These are phyloP conservation scores for Helminthosporium solani DNA, from an alignment of 2,329 filamentous ascomycete species.

Conservation along the genomic window DNA sequence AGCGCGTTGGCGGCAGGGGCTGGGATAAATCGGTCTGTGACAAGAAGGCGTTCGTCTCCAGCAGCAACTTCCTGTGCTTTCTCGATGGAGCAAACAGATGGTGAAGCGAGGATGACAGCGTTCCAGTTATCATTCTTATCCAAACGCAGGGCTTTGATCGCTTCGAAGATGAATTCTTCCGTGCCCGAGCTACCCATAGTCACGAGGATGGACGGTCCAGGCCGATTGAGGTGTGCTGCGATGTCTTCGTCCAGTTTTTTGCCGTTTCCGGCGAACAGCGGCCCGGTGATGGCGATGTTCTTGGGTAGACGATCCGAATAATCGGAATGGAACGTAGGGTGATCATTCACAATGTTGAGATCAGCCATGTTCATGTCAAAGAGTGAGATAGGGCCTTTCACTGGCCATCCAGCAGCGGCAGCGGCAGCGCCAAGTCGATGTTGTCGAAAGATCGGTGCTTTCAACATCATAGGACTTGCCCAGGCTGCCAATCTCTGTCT, in stretches of 20 bases:
- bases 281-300: slow-evolving; percentile 35
- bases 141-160: slow-evolving; percentile 30
- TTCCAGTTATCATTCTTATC: slow-evolving; percentile 31
- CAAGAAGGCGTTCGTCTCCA: slow-evolving; percentile 27
- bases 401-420: slow-evolving; percentile 29
- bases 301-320: slow-evolving; percentile 30
- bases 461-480: slow-evolving; percentile 29
- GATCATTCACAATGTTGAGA: slow-evolving; percentile 37
- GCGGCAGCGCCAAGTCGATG: slow-evolving; percentile 33
- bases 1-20: slow-evolving; percentile 30
- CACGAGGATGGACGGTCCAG: slow-evolving; percentile 28
- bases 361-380: slow-evolving; percentile 41
- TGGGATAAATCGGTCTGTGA: slow-evolving; percentile 35
- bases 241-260: slow-evolving; percentile 30
- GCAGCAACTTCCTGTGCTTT: slow-evolving; percentile 24
- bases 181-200: slow-evolving; percentile 37
- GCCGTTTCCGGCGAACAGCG: slow-evolving; percentile 25
- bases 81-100: slow-evolving; percentile 33
- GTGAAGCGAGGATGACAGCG: slow-evolving; percentile 32
- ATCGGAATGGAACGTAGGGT: slow-evolving; percentile 34
- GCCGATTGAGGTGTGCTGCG: slow-evolving; percentile 23
- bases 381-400: slow-evolving; percentile 31
- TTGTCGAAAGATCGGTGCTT: slow-evolving; percentile 37
- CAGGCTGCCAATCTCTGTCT: slow-evolving; percentile 29
- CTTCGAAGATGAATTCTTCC: slow-evolving; percentile 33